phyloP scores from a whole-genome alignment of 2,329 filamentous ascomycete genomes.

The Venturiaceae sp. region DNA sequence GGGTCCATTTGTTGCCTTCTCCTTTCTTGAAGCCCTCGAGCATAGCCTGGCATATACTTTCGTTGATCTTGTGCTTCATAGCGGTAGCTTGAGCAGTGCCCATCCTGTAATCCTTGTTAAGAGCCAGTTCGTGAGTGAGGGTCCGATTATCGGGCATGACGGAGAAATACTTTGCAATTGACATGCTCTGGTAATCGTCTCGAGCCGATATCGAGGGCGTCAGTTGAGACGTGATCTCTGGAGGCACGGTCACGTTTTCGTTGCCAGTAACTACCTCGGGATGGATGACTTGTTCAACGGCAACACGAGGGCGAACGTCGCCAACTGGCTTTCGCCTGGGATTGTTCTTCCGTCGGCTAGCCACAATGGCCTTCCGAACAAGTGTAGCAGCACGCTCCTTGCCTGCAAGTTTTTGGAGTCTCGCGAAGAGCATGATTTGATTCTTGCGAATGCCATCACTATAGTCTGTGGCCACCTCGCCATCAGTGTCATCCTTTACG shows the following conservation, averaged over 20 bases:
- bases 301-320: conserved; percentile 61
- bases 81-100: conserved; percentile 47
- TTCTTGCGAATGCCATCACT: conserved; percentile 72
- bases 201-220: conserved; percentile 11
- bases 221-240: conserved; percentile 47
- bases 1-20: conserved; percentile 56
- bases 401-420: conserved; percentile 70
- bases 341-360: conserved; percentile 53
- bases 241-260: conserved; percentile 34
- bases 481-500: conserved; percentile 67
- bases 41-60: conserved; percentile 52
- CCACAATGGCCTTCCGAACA: conserved; percentile 64
- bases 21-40: conserved; percentile 52
- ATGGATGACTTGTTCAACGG: conserved; percentile 32
- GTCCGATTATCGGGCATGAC: conserved; percentile 63
- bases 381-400: conserved; percentile 59
- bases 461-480: conserved; percentile 66
- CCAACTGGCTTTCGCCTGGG: conserved; percentile 53
- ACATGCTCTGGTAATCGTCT: conserved; percentile 27
- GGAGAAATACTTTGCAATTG: conserved; percentile 45
- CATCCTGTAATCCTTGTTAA: conserved; percentile 70
- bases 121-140: conserved; percentile 68
- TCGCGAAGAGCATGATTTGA: conserved; percentile 67
- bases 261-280: conserved; percentile 22
- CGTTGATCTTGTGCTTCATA: conserved; percentile 48